Conservation (phyloP, 2,329 filamentous ascomycete species). For the Lomentospora prolificans region DNA sequence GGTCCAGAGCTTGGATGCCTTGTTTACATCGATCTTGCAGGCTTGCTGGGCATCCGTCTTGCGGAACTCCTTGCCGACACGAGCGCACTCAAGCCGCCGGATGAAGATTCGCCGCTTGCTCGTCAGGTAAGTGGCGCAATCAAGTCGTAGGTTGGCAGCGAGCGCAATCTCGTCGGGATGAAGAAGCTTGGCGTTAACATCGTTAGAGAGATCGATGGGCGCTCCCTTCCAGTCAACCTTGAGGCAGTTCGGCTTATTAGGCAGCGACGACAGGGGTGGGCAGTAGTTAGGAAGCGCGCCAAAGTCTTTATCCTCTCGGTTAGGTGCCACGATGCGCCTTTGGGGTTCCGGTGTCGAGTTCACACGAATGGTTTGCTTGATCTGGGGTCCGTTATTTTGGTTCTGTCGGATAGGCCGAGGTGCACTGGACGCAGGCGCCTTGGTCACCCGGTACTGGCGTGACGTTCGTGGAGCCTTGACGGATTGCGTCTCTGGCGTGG, state of each 20-base stretch:
- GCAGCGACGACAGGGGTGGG: slow-evolving; percentile 57
- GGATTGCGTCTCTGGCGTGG: neutral
- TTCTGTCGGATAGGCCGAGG: slow-evolving; percentile 26
- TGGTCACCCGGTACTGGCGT: slow-evolving; percentile 20
- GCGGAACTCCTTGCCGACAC: slow-evolving; percentile 71
- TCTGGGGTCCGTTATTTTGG: neutral
- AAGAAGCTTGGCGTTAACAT: slow-evolving; percentile 60
- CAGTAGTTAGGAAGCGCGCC: slow-evolving; percentile 60
- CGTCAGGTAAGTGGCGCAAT: slow-evolving; percentile 80
- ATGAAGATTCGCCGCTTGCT: slow-evolving; percentile 90
- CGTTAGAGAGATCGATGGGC: slow-evolving; percentile 63
- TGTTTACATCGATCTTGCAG: slow-evolving; percentile 98
- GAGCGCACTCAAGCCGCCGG: slow-evolving; percentile 57
- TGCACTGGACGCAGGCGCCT: slow-evolving; percentile 19
- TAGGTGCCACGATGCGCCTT: slow-evolving; percentile 48
- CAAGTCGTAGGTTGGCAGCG: slow-evolving; percentile 70
- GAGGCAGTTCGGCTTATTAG: slow-evolving; percentile 56
- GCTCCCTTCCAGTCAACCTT: slow-evolving; percentile 85
- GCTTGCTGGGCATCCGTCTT: slow-evolving; percentile 94
- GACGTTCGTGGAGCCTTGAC: neutral
- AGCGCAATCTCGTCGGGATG: slow-evolving; percentile 70
- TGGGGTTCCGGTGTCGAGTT: slow-evolving; percentile 14
- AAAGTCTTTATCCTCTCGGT: slow-evolving; percentile 77
- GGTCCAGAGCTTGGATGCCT: slow-evolving; percentile 85
- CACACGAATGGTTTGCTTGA: neutral